Base-by-base conservation (phyloP, 2,329 filamentous ascomycete species). In the Aspergillus sp. region DNA sequence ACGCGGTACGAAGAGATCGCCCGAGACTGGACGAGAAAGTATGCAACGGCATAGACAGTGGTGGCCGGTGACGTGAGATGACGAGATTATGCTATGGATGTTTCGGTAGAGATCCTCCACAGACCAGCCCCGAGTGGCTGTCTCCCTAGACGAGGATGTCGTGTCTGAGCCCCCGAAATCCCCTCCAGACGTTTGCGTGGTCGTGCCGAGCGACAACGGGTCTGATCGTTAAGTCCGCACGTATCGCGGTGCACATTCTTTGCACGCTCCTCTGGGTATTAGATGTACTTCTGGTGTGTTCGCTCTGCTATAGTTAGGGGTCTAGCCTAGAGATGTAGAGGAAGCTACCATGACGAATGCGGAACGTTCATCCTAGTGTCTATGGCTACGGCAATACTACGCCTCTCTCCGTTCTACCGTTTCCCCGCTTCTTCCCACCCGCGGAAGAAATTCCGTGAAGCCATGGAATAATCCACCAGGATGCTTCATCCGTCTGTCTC, bases 1-100 rank as follows among this genome's bases (percentile, higher is more conserved):
- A 74, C 77, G 46, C 81, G 80, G 59, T 97, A 89, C 67, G 86
- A 92, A 52, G 88, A 88, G 78, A 86, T 82, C 47, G 92, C 87
- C 6, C 82, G 80, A 71, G 77, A 81, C n/a, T 91, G 90, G 79
- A 87, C 89, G 43, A 79, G 81, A 63, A 83, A 85, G 62, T 91
- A 91, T 71, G 91, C 91, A 10, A 81, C 50, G 65, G 44, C 49
- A 32, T 56, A 45, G 47, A 57, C 43, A 51, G 49, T 54, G 34
- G 4, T 11, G 19, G 25, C 16, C 14, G n/a, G 34, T 17, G 34
- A 38, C 3, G 14, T 38, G 34, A 38, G 19, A 42, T 42, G 16
- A 13, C 19, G 6, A 19, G 19, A 38, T 38, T 13, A 38, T 17
- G 34, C 34, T 38, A 17, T 38, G 34, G 13, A 38, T n/a, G 14